Base-by-base conservation (phyloP, 1,139 yeast species). In the Yamadazyma atlantica region DNA sequence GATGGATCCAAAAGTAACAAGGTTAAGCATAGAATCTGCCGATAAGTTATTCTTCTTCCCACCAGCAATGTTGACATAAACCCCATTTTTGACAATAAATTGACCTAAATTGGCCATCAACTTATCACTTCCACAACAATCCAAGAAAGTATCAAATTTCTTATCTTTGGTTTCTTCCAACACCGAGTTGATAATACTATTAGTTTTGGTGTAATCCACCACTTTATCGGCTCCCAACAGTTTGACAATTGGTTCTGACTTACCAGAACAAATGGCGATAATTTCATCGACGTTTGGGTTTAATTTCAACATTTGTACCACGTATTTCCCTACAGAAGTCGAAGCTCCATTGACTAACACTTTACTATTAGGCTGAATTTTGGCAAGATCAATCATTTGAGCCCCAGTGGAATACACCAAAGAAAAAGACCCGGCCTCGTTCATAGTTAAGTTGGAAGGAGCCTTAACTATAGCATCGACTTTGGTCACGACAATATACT, bases 321-420 rank as follows among this genome's bases (percentile, higher is more conserved):
- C 71, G 60, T 67, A 73, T 42, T 78, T 58, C 2, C 92, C 95
- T 4, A 84, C 85, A n/a, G 82, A 67, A 1, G 94, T 78, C 4
- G 86, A 78, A 11, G 85, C 92, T 31, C 95, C 95, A 41, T 84
- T 66, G 29, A 86, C 66, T 35, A 85, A 62, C 1, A 85, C 73
- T 42, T 62, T 62, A 17, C 41, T 42, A 30, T 34, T 24, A 8
- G 34, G 32, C 5, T 27, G 23, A 15, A 42, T 4, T 1, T 32
- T 24, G 9, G 22, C 23, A 5, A 9, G 8, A 37, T 58, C 58
- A 34, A 79, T 54, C 38, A 78, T 53, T 31, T 63, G 65, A 45
- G 55, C 64, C 0, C 88, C 87, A 1, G 88, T 68, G 6, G 82
- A 82, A 43, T 77, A 72, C 21, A 80, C 73, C 50, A 74, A 54